phyloP scores from a whole-genome alignment of 192 early-diverging fungal species.

The Backusella sp. region DNA sequence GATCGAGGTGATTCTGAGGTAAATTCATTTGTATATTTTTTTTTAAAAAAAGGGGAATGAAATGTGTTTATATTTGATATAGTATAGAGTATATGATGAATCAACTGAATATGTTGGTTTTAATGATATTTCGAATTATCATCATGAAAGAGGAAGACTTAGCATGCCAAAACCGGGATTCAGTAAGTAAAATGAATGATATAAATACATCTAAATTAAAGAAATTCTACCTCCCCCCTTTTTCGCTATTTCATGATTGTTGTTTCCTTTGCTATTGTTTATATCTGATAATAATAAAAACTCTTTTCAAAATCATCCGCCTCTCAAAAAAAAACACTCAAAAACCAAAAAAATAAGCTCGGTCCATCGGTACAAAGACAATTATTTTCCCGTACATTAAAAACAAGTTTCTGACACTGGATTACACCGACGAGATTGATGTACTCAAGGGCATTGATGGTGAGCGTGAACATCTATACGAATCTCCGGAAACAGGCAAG shows the following conservation, averaged over 20 bases:
- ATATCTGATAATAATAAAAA: no score
- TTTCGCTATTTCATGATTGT: neutral
- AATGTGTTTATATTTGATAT: neutral
- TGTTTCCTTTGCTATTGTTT: neutral
- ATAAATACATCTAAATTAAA: neutral
- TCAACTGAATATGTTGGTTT: slow-evolving; percentile 8
- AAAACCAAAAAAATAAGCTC: slow-evolving; percentile 15
- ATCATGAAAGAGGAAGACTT: neutral
- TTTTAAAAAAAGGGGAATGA: neutral
- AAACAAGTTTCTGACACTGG: slow-evolving; percentile 18
- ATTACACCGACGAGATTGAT: slow-evolving; percentile 19
- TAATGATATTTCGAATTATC: slow-evolving; percentile 8
- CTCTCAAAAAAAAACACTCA: neutral
- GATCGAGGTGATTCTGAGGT: slow-evolving; percentile 10
- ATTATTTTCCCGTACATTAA: slow-evolving; percentile 15
- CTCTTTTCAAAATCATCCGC: no score
- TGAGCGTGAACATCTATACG: slow-evolving; percentile 8
- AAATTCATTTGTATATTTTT: neutral
- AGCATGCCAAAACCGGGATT: slow-evolving; percentile 9
- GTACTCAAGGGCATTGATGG: slow-evolving; percentile 6
- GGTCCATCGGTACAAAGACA: slow-evolving; percentile 19
- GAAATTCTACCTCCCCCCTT: neutral
- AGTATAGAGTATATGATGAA: neutral
- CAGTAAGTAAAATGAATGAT: neutral
- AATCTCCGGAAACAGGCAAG: neutral